phyloP scores from a whole-genome alignment of 768 basidiomycete genomes.

The Boletus sensibilis region DNA sequence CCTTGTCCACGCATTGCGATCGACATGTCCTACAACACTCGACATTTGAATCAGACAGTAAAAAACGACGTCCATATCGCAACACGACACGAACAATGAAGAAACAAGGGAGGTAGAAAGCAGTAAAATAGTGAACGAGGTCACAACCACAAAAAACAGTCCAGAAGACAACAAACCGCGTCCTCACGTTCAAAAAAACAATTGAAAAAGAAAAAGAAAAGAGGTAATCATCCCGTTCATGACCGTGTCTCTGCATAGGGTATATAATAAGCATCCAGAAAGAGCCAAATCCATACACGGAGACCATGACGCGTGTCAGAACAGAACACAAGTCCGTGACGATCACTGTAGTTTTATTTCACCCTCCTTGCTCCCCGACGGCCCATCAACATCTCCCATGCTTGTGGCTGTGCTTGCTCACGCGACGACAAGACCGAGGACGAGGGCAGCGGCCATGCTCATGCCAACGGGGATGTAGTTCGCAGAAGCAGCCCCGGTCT shows the following conservation, averaged over 20 bases:
- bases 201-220: background rate
- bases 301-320: background rate
- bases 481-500: constrained; percentile 8
- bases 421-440: constrained; percentile 29
- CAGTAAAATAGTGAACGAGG: background rate
- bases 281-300: background rate
- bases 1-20: too few species aligned
- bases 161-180: too few species aligned
- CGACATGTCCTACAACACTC: background rate
- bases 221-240: background rate
- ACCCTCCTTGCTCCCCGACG: background rate
- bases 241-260: constrained; percentile 12
- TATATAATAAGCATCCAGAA: constrained; percentile 14
- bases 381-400: background rate
- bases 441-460: constrained; percentile 30
- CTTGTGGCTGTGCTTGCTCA: constrained; percentile 9
- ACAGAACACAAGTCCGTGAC: background rate
- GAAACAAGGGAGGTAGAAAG: background rate
- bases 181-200: too few species aligned
- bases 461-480: constrained; percentile 30
- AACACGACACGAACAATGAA: constrained; percentile 1
- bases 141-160: background rate
- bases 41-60: background rate
- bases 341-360: background rate
- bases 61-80: constrained; percentile 2